phyloP scores from a whole-genome alignment of 768 basidiomycete species.

The Pholiota molesta region DNA sequence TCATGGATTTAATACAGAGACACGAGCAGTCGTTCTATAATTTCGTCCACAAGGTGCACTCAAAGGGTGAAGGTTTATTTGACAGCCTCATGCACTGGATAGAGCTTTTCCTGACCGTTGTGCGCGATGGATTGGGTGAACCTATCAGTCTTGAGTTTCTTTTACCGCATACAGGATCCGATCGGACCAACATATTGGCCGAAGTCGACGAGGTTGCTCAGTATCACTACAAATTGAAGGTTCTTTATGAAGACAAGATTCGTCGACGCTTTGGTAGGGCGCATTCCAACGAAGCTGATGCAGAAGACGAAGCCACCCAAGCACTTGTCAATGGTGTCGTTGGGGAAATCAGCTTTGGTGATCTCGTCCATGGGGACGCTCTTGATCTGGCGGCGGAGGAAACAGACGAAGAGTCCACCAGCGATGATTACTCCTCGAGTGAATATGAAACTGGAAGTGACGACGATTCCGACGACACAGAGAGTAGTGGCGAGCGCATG shows the following conservation, averaged over 20 bases:
- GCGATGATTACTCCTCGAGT: conserved; percentile 44
- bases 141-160: conserved; percentile 85
- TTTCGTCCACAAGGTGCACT: conserved; percentile 98
- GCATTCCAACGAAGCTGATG: conserved; percentile 56
- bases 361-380: conserved; percentile 76
- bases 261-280: conserved; percentile 79
- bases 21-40: conserved; percentile 96
- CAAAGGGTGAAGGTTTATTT: conserved; percentile 93
- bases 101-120: conserved; percentile 88
- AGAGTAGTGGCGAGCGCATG: conserved; percentile 25
- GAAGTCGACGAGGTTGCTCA: conserved; percentile 90
- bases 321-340: conserved; percentile 82
- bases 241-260: conserved; percentile 90
- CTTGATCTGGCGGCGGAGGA: conserved; percentile 82
- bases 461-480: conserved; percentile 35
- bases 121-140: conserved; percentile 85
- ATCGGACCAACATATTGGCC: conserved; percentile 73
- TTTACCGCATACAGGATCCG: conserved; percentile 79
- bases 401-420: conserved; percentile 44
- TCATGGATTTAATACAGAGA: conserved; percentile 90
- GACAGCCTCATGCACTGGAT: conserved; percentile 96
- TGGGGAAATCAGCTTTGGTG: conserved; percentile 80
- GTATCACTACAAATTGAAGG: conserved; percentile 94
- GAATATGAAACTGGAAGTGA: conserved; percentile 41
- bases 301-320: conserved; percentile 83